Evolutionary conservation across 1,139 yeast genomes (phyloP), one percentile per base, ranked within the genome.

Genomic region (Yamadazyma membranifaciens): DNA sequence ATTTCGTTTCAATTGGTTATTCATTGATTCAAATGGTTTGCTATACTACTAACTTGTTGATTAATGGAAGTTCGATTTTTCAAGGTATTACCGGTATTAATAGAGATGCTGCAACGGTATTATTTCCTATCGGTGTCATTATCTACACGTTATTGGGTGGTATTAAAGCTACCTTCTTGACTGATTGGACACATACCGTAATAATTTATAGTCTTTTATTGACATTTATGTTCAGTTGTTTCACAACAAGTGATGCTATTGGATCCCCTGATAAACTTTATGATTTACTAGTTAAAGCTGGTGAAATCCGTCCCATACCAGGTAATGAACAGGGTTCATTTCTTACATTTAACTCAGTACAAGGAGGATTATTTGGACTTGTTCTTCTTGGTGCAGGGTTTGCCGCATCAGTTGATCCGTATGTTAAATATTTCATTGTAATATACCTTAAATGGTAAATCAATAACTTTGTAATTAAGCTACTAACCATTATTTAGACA

Each of bases 91-190:
- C 57, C 22, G 57, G 57, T 7, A 45, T 53, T 38, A 47, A 51
- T 32, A 42, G 50, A 38, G 54, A 50, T 34, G 58, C 56, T 9
- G 49, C 58, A 9, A 45, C 45, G 17, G 49, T 76, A 48, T 59
- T 78, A 33, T 60, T 78, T 33, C 83, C 83, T 9, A 55, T 76
- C 29, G 80, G 81, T 41, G 81, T 78, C 24, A 70, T 71, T n/a
- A 52, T 69, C 20, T 72, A 69, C 46, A 69, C 70, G 2, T 62
- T 65, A 15, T 57, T 72, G 38, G 78, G 78, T 35, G 77, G 78
- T 3, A 54, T 72, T 31, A 61, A 74, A 45, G 75, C 75, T 2
- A 71, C 78, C 1, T 69, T 72, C 45, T 61, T 71, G 20, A 65
- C 76, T 2, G 78, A 72, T 55, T 73, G 73, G 38, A 61, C 71